Evolutionary conservation across 352 stramenopile genomes (phyloP).

Genomic region (Globisporangium okanoganense): DNA sequence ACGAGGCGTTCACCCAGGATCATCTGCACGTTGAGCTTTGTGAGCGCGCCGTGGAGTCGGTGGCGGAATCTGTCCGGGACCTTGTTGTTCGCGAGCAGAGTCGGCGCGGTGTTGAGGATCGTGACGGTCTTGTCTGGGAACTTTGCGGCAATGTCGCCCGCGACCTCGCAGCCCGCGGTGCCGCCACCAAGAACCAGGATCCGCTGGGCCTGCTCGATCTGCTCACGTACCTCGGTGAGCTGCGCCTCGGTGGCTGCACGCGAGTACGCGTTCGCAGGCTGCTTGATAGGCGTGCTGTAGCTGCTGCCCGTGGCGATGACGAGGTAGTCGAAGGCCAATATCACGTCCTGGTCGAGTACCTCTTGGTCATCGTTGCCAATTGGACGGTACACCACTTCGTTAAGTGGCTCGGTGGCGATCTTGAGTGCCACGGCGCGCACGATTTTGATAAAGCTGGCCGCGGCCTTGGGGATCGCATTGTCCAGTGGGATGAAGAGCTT

Average conservation of each 20-base stretch:
- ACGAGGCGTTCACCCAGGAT: not conserved
- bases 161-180: not conserved
- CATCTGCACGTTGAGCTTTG: slow-evolving; percentile 1
- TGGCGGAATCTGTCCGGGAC: not conserved
- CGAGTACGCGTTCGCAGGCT: slow-evolving; percentile 14
- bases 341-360: not conserved
- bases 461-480: slow-evolving; percentile 21
- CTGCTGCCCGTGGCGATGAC: slow-evolving; percentile 20
- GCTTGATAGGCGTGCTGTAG: slow-evolving; percentile 19
- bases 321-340: slow-evolving; percentile 18
- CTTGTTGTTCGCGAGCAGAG: not conserved
- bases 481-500: not conserved
- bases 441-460: slow-evolving; percentile 28
- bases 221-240: not conserved
- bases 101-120: not conserved
- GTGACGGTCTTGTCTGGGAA: slow-evolving; percentile 1
- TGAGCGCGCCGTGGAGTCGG: not conserved
- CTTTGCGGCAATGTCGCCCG: not conserved
- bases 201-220: not conserved
- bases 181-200: not conserved
- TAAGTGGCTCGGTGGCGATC: not conserved
- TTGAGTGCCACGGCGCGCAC: slow-evolving; percentile 6
- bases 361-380: slow-evolving; percentile 1
- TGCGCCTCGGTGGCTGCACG: slow-evolving; percentile 12
- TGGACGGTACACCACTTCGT: not conserved